Evolutionary conservation across 768 basidiomycete species (phyloP), one percentile per base, ranked within the genome.

Genomic region (Lepiota venenata): DNA sequence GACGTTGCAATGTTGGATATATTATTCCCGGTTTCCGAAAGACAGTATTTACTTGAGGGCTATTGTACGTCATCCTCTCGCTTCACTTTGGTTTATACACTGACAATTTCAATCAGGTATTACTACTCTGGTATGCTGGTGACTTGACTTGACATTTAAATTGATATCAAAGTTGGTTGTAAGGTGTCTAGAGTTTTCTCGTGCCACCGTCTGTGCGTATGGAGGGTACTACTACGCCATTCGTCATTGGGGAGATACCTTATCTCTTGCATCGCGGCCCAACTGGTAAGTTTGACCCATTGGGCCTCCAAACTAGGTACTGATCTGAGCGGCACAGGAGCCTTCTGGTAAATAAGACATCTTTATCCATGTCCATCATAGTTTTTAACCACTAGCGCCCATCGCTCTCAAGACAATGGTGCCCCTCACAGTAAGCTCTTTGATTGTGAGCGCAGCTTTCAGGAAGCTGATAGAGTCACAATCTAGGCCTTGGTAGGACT

Each of bases 1-100:
- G 27, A 51, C 50, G 12, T 18, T 51, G 16, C 50, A 51, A 25
- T 42, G 21, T 5, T 51, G 50, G 50, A 36, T 51, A 22, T 51
- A 51, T 32, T 43, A 35, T 21, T 18, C 27, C 16, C 25, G 37
- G 9, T 51, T 35, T 27, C 40, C 41, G 4, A 42, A 20, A 22
- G 50, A 51, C 15, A 15, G 16, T 10, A 2, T 32, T 35, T 32
- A 16, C 18, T 14, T 51, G 8, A 51, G 43, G 21, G 5, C 9
- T 1, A 11, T 51, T 15, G 50, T 51, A 41, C 11, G 49, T 40
- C 16, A 15, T 20, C 7, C 50, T 14, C 16, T 12, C n/a, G 27
- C 43, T 12, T 20, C 22, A 6, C 1, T 38, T 3, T 18, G 12
- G 16, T 5, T 5, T 22, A n/a, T 41, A n/a, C 18, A 12, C 40